Conservation (phyloP, 2,329 filamentous ascomycete species). For the Alternaria sp. region DNA sequence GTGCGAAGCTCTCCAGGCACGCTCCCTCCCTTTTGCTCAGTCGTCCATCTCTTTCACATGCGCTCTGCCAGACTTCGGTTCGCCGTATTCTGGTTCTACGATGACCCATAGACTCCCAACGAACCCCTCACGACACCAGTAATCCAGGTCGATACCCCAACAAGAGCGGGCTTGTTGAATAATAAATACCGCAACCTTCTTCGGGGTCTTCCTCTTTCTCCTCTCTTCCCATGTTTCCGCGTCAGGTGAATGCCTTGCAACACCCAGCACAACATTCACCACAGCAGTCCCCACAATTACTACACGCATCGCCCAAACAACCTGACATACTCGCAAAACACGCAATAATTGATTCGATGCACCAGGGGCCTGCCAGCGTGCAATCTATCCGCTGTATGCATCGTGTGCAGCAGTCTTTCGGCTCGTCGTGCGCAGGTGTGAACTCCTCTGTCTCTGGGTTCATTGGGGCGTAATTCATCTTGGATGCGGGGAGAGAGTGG, state of each 20-base stretch:
- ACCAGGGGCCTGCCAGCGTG: conserved; percentile 7
- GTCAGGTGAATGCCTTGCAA: not conserved
- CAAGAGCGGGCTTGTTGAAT: not conserved
- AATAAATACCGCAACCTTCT: not conserved
- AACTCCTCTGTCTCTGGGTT: conserved; percentile 10
- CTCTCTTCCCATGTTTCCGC: not conserved
- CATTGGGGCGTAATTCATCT: conserved; percentile 26
- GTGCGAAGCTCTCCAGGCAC: not conserved
- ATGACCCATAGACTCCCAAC: not conserved
- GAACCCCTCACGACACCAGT: not conserved
- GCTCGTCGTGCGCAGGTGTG: conserved; percentile 8
- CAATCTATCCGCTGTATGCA: conserved; percentile 9
- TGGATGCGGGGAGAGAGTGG: not conserved
- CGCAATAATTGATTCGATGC: conserved; percentile 3
- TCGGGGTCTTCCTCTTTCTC: not conserved
- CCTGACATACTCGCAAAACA: conserved; percentile 5
- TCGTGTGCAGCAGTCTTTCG: conserved; percentile 11
- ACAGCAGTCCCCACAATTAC: conserved; percentile 2
- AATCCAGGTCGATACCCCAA: not conserved
- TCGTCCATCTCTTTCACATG: not conserved
- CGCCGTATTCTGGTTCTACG: not conserved
- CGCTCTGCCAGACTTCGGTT: not conserved
- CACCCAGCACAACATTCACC: not conserved
- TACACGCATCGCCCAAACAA: not conserved
- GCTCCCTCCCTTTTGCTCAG: not conserved